Conservation (phyloP, 2,329 filamentous ascomycete species). For the Paradendryphiella salina region DNA sequence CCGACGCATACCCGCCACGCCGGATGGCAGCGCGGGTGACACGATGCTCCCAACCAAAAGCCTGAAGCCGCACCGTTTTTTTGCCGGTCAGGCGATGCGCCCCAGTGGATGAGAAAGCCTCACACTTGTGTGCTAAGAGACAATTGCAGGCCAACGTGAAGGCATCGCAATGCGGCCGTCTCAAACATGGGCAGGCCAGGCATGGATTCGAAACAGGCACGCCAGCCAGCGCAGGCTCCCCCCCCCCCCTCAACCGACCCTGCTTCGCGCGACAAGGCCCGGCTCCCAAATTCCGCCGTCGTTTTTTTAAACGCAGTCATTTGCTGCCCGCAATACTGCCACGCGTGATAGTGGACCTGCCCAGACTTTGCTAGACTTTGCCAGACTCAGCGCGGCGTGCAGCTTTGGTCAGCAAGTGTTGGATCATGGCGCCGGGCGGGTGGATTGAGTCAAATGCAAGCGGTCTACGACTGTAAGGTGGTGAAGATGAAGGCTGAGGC, state of each 20-base stretch:
- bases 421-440: conserved; percentile 22
- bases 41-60: conserved; percentile 27
- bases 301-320: conserved; percentile 42
- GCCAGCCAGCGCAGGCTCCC: conserved; percentile 21
- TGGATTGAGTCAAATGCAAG: conserved; percentile 10
- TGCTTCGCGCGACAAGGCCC: conserved; percentile 26
- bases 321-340: conserved; percentile 33
- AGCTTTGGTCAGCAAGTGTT: conserved; percentile 31
- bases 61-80: conserved; percentile 20
- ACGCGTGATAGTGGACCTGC: conserved; percentile 33
- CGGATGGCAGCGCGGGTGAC: conserved; percentile 41
- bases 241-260: conserved; percentile 9
- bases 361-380: conserved; percentile 33
- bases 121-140: conserved; percentile 6
- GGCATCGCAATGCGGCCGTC: conserved; percentile 23
- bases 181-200: conserved; percentile 30
- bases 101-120: conserved; percentile 5
- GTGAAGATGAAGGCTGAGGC: neutral
- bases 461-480: conserved; percentile 2
- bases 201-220: conserved; percentile 41
- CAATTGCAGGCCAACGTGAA: conserved; percentile 22
- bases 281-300: conserved; percentile 38
- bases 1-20: conserved; percentile 32
- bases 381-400: conserved; percentile 31
- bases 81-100: conserved; percentile 25